Evolutionary conservation across 495 filamentous ascomycete species (phyloP).

Genomic region (Aspergillus hancockii): DNA sequence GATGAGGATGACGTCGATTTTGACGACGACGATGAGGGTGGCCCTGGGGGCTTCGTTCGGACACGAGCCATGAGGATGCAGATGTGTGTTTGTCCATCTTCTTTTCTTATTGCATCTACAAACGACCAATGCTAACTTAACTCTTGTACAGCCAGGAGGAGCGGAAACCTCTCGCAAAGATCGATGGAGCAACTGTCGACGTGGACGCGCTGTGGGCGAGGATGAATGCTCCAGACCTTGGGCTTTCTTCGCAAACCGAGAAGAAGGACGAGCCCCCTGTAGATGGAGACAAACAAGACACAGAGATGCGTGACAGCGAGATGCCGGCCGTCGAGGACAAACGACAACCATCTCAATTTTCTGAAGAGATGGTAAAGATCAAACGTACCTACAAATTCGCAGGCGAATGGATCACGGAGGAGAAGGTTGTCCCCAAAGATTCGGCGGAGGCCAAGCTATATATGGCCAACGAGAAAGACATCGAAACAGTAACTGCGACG

Average conservation of each 20-base stretch:
- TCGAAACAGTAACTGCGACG: conserved; percentile 30
- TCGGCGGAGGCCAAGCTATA: conserved; percentile 83
- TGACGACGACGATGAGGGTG: conserved; percentile 60
- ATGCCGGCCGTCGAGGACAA: conserved; percentile 17
- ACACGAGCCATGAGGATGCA: conserved; percentile 70
- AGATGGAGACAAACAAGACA: conserved; percentile 16
- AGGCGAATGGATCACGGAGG: conserved; percentile 78
- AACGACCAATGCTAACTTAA: conserved; percentile 6
- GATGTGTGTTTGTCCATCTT: conserved; percentile 42
- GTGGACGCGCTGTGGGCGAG: conserved; percentile 86
- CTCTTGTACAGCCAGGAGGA: conserved; percentile 57
- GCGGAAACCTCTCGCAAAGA: conserved; percentile 59
- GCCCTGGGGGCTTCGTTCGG: conserved; percentile 79
- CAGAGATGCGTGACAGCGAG: conserved; percentile 26
- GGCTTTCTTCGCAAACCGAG: conserved; percentile 21
- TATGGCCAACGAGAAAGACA: conserved; percentile 54
- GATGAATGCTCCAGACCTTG: conserved; percentile 60
- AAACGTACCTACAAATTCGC: conserved; percentile 90
- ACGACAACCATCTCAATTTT: conserved; percentile 18
- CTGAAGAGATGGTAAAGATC: conserved; percentile 69
- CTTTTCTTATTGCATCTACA: background rate
- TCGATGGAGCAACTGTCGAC: conserved; percentile 76
- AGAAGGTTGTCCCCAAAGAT: conserved; percentile 74
- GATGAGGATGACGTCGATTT: conserved; percentile 56
- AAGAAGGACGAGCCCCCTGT: conserved; percentile 21